Evolutionary conservation across 257 asterid species (phyloP).

Genomic region (Fraxinus pennsylvanica): DNA sequence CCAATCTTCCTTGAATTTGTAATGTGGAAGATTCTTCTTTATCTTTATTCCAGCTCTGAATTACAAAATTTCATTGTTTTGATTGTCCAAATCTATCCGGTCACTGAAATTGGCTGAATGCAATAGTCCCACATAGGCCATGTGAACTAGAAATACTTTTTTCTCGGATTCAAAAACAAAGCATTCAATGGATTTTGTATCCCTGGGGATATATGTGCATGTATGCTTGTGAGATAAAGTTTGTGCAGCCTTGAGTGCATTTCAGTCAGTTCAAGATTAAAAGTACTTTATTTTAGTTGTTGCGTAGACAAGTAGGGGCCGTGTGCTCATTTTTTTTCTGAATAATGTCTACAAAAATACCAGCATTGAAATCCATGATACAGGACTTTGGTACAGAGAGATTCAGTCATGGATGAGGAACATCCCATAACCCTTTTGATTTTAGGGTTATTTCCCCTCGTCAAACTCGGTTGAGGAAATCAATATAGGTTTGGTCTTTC

Average conservation of each 20-base stretch:
- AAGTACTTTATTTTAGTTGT: conserved; percentile 32
- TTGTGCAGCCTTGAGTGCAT: no score
- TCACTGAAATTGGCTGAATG: conserved; percentile 14
- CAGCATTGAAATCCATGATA: conserved; percentile 55
- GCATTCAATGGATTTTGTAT: no score
- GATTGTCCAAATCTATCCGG: conserved; percentile 20
- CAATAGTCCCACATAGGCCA: not conserved
- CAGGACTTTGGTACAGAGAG: conserved; percentile 69
- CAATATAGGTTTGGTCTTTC: conserved; percentile 23
- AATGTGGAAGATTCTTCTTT: not conserved
- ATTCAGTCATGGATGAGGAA: conserved; percentile 80
- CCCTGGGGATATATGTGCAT: no score
- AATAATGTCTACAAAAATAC: conserved; percentile 53
- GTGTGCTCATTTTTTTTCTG: conserved; percentile 42
- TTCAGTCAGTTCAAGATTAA: no score
- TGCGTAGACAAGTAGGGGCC: conserved; percentile 54
- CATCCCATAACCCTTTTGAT: conserved; percentile 32
- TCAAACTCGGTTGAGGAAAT: conserved; percentile 36
- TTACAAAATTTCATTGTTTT: conserved; percentile 21
- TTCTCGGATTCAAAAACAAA: no score
- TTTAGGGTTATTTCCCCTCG: conserved; percentile 20
- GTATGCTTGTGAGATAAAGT: no score
- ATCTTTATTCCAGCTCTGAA: not conserved
- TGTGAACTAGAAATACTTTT: not conserved
- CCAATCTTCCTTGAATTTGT: not conserved